Conservation (phyloP, 2,329 filamentous ascomycete species). For the Balansia obtecta region DNA sequence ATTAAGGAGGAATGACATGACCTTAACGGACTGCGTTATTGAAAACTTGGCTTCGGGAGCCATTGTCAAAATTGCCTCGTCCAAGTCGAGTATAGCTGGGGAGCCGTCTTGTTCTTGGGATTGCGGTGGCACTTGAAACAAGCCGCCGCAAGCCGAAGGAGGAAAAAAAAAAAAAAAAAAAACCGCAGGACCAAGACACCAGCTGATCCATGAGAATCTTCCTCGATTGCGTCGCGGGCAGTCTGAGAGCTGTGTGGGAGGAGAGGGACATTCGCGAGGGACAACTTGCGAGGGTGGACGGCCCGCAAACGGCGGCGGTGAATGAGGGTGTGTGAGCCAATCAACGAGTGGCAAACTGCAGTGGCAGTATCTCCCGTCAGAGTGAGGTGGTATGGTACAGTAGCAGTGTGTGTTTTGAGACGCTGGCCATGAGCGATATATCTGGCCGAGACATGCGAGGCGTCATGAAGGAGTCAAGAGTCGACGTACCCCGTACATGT, state of each 20-base stretch:
- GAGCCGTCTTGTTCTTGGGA: not conserved
- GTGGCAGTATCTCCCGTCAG: no score
- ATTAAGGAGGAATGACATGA: not conserved
- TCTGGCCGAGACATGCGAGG: not conserved
- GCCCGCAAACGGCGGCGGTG: not conserved
- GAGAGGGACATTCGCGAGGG: not conserved
- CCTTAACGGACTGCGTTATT: not conserved
- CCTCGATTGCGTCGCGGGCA: no score
- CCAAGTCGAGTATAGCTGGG: not conserved
- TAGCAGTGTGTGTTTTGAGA: no score
- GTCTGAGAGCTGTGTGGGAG: no score
- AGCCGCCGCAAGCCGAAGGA: no score
- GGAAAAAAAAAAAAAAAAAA: not conserved
- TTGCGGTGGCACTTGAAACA: not conserved
- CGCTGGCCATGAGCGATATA: constrained; percentile 8
- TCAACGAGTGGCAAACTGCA: no score
- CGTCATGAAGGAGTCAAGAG: not conserved
- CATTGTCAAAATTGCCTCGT: constrained; percentile 4
- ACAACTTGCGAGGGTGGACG: not conserved
- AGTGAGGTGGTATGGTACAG: no score
- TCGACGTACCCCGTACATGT: no score
- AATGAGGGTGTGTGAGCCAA: not conserved
- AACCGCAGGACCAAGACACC: no score
- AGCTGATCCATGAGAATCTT: no score
- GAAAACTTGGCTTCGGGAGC: not conserved